Evolutionary conservation across 768 basidiomycete species (phyloP), one percentile per base, ranked within the genome.

Genomic region (Amanita exitialis): DNA sequence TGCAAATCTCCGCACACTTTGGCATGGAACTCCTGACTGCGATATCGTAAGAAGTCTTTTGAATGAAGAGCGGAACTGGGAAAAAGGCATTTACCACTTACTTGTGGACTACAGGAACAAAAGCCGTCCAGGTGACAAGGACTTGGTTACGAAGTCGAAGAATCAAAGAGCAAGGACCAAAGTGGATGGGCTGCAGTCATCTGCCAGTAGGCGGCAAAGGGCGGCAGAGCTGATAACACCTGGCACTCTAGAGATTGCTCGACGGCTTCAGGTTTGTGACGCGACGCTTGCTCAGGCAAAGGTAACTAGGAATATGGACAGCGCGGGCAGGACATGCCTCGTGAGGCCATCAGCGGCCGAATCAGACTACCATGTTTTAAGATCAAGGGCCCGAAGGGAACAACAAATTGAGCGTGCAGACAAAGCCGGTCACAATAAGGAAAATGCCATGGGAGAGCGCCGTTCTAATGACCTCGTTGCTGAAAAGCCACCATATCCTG

Each of bases 31-130:
- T 1, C 68, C 81, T 2, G 90, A 94, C 49, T 75, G 77, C 8
- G 82, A 86, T 27, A 81, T 98, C 49, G 72, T 82, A 44, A 73
- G 77, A 44, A 82, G 78, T 48, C 70, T 99, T 59, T 73, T 67
- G 61, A 82, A 75, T 58, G 59, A 69, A 47, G 79, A 83, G 50
- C 81, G 81, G 46, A 94, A 86, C 25, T 94, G 91, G 88, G 91
- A 98, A 64, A 97, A 99, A 67, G 90, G 90, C 0, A 88, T 98
- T 44, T 99, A 99, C 66, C 83, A 89, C 61, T 69, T 97, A 4
- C 74, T 99, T n/a, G 73, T 85, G 49, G 81, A 80, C 56, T 97
- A 96, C 67, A 80, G 93, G 39, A 77, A 77, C 45, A 79, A 76
- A 38, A 84, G 88, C 59, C 76, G 82, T 55, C 87, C 79, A 62